Evolutionary conservation across 805 yeast species (phyloP).

Genomic region (Saturnispora gosingensis): DNA sequence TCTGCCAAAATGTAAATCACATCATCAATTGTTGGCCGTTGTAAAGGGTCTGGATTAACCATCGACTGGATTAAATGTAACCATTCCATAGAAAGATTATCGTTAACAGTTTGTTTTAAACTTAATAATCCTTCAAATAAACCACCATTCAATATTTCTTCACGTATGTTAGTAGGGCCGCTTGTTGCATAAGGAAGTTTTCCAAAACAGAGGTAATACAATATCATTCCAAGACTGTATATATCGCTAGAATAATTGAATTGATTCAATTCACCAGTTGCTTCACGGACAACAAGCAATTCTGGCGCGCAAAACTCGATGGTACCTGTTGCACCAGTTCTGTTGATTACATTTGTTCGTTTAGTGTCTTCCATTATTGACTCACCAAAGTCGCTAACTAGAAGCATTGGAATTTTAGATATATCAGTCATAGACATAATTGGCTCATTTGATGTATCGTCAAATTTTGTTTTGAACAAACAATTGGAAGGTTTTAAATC

Average conservation of each 20-base stretch:
- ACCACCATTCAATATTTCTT: constrained; percentile 18
- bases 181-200: constrained; percentile 44
- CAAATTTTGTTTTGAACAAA: constrained; percentile 38
- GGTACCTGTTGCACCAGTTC: constrained; percentile 84
- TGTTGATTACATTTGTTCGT: constrained; percentile 32
- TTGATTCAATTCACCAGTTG: constrained; percentile 33
- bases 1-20: neutral
- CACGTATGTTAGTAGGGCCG: constrained; percentile 17
- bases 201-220: constrained; percentile 66
- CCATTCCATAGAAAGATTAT: constrained; percentile 31
- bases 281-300: constrained; percentile 32
- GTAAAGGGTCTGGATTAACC: constrained; percentile 20
- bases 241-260: constrained; percentile 70
- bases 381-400: constrained; percentile 88
- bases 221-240: constrained; percentile 77
- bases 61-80: constrained; percentile 21
- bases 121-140: constrained; percentile 18
- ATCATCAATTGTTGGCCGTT: constrained; percentile 30
- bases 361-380: constrained; percentile 61
- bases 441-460: constrained; percentile 14
- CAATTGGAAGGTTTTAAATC: constrained; percentile 89
- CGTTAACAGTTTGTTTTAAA: constrained; percentile 9
- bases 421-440: constrained; percentile 18
- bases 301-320: constrained; percentile 86
- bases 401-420: constrained; percentile 47